Evolutionary conservation across 2,329 filamentous ascomycete species (phyloP), one percentile per base, ranked within the genome.

Genomic region (Calonectria montana): DNA sequence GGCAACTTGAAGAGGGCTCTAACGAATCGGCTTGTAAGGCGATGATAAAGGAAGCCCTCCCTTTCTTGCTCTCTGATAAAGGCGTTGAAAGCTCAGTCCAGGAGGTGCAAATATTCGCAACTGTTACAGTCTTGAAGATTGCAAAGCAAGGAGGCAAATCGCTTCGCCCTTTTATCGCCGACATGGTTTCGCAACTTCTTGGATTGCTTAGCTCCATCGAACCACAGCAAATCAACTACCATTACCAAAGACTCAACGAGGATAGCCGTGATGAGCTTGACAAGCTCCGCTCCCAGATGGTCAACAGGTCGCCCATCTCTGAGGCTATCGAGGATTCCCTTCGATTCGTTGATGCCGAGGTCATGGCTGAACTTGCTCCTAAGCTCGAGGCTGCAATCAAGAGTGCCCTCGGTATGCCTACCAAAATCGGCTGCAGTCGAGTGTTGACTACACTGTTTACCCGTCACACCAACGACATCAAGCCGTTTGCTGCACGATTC

Each of bases 241-340:
- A 98, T 65, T 97, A 98, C 83, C 91, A 98, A 73, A 95, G 97
- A 77, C 94, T 95, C 0, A 92, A 95, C 74, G 95, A 97, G 62
- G 89, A 97, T 31, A 97, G 94, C 0, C 92, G 95, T 57, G 95
- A 97, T 76, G 92, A 96, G 79, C 95, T 99, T 67, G 97, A 99
- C 82, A 96, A 95, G 80, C 89, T 95, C 82, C 90, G 97, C 67
- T 91, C 97, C 16, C 92, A 91, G 45, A 94, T 92, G 81, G 94
- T 98, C 35, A 94, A 95, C 31, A 91, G 91, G 65, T 98, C 95
- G 18, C 96, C 97, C 0, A 92, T 99, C 75, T 97, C 96, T 79
- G 96, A 98, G 82, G 95, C 95, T 1, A 95, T 98, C 68, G 94
- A 98, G 77, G 91, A 96, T 74, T 95, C 94, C 79, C 89, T 99